Conservation (phyloP, 2,329 filamentous ascomycete species). For the Samsoniella hepiali region DNA sequence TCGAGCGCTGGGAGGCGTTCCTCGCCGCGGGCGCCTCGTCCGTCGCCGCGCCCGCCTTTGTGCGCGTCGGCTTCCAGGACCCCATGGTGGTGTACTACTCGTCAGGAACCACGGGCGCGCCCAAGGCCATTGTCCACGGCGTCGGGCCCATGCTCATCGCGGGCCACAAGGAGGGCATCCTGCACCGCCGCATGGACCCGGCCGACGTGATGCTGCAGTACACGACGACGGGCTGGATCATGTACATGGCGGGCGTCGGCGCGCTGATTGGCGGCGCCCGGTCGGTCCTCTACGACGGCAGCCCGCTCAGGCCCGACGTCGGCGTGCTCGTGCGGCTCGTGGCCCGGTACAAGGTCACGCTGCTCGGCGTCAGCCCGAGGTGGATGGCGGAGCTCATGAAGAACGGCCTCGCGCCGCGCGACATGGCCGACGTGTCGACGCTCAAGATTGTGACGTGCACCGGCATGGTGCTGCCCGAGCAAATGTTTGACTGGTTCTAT, state of each 20-base stretch:
- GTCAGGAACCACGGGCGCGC: slow-evolving; percentile 76
- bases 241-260: slow-evolving; percentile 67
- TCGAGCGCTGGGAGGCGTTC: slow-evolving; percentile 46
- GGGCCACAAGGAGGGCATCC: slow-evolving; percentile 54
- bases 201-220: slow-evolving; percentile 50
- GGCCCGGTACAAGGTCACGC: slow-evolving; percentile 63
- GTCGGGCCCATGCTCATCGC: slow-evolving; percentile 61
- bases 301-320: slow-evolving; percentile 69
- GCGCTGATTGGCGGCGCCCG: slow-evolving; percentile 58
- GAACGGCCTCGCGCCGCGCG: slow-evolving; percentile 57
- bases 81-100: slow-evolving; percentile 77
- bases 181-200: slow-evolving; percentile 44
- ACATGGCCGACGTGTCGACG: slow-evolving; percentile 59
- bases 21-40: slow-evolving; percentile 31
- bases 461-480: slow-evolving; percentile 77
- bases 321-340: slow-evolving; percentile 61
- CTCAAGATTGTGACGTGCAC: slow-evolving; percentile 66
- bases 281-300: slow-evolving; percentile 76
- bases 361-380: slow-evolving; percentile 71
- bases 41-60: slow-evolving; percentile 46
- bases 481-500: slow-evolving; percentile 76
- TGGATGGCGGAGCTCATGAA: slow-evolving; percentile 74
- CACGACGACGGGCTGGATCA: slow-evolving; percentile 80
- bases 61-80: slow-evolving; percentile 65
- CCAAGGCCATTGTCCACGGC: slow-evolving; percentile 83